Evolutionary conservation across 331 rosid species (phyloP).

Genomic region (Phaseolus coccineus): DNA sequence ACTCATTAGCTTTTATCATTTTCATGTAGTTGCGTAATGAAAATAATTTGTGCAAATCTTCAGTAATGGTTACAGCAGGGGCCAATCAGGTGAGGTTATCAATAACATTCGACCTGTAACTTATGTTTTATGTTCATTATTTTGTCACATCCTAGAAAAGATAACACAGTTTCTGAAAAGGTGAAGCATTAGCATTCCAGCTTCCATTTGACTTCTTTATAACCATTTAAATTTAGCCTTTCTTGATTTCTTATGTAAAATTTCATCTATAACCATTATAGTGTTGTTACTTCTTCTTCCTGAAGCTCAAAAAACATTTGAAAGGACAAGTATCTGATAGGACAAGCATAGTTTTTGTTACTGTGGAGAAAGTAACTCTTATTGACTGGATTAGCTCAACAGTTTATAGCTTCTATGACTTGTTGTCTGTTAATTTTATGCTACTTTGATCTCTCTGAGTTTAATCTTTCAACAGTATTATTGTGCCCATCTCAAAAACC

Average conservation of each 20-base stretch:
- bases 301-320: background rate
- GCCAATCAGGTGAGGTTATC: conserved; percentile 89
- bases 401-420: background rate
- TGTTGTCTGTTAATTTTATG: conserved; percentile 6
- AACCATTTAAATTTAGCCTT: conserved; percentile 10
- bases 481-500: conserved; percentile 39
- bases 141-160: conserved; percentile 15
- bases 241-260: conserved; percentile 12
- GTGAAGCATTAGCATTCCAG: conserved; percentile 26
- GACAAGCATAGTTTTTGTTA: background rate
- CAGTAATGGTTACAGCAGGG: conserved; percentile 98
- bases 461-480: conserved; percentile 14
- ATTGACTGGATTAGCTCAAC: background rate
- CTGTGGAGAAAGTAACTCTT: background rate
- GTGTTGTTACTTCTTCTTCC: conserved; percentile 6
- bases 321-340: background rate
- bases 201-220: conserved; percentile 25
- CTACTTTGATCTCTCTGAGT: conserved; percentile 5
- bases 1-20: conserved; percentile 42
- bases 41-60: conserved; percentile 82
- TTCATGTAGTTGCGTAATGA: conserved; percentile 75
- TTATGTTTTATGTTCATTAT: conserved; percentile 2
- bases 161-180: conserved; percentile 11
- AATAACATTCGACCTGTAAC: conserved; percentile 23
- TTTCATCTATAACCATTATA: conserved; percentile 1